Conservation (phyloP, 2,329 filamentous ascomycete genomes). For the Leptographium galeiforme region DNA sequence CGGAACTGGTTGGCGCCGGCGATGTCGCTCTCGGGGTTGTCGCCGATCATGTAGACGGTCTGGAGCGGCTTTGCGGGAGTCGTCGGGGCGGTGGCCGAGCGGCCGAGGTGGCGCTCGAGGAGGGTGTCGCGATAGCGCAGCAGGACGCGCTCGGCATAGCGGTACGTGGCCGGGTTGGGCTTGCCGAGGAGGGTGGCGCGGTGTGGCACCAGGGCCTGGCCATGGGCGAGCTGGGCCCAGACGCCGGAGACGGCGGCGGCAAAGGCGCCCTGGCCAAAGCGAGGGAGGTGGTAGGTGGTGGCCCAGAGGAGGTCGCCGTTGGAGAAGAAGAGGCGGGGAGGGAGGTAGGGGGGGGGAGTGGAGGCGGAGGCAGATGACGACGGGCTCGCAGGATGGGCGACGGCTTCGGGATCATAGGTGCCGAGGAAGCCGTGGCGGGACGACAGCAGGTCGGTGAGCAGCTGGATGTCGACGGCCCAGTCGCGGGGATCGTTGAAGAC, state of each 20-base stretch:
- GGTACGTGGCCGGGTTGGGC: conserved; percentile 63
- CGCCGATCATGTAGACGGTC: conserved; percentile 87
- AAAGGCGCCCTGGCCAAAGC: conserved; percentile 87
- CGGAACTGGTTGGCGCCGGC: conserved; percentile 67
- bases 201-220: conserved; percentile 31
- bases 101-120: conserved; percentile 17
- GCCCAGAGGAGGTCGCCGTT: conserved; percentile 90
- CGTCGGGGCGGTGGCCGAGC: background rate
- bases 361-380: conserved; percentile 42
- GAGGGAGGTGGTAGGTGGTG: conserved; percentile 68
- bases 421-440: conserved; percentile 69
- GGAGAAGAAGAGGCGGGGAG: conserved; percentile 62
- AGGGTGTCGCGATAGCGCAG: conserved; percentile 41
- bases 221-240: conserved; percentile 60
- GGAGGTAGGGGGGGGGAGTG: background rate
- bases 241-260: conserved; percentile 67
- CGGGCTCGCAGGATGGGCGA: conserved; percentile 41
- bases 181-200: conserved; percentile 66
- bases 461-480: conserved; percentile 81
- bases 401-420: conserved; percentile 52
- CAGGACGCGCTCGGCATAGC: conserved; percentile 68
- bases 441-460: conserved; percentile 72
- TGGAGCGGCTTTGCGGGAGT: conserved; percentile 31
- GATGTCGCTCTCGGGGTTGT: conserved; percentile 84
- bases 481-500: conserved; percentile 94